A percentile compares a stretch with the other conserved stretches of the same genome.
Conservation (phyloP, 495 filamentous ascomycete species). For the Xylaria flabelliformis region DNA sequence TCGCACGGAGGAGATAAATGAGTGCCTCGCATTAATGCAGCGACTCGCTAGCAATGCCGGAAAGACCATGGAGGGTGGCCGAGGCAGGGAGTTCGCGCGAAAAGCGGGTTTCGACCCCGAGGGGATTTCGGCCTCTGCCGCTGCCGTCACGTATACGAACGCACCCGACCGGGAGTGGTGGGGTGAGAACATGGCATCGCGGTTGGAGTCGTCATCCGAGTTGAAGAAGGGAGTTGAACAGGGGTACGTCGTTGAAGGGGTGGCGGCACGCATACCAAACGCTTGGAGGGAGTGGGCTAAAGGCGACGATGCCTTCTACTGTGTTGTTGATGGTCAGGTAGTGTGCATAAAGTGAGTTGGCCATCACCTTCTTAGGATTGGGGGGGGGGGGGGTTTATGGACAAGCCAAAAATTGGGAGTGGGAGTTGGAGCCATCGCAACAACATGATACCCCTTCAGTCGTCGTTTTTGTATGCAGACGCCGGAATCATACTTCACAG, state of each 20-base stretch:
- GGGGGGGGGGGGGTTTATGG: not conserved
- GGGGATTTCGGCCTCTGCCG: constrained; percentile 22
- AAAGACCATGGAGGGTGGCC: constrained; percentile 12
- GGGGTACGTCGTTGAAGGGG: constrained; percentile 41
- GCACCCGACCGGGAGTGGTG: constrained; percentile 10
- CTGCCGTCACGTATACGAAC: constrained; percentile 23
- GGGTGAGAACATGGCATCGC: constrained; percentile 21
- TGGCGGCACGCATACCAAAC: constrained; percentile 47
- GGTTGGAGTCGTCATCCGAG: constrained; percentile 4
- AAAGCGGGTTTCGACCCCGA: constrained; percentile 17
- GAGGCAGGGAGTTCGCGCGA: constrained; percentile 21
- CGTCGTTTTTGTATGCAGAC: no score
- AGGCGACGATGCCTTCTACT: constrained; percentile 39
- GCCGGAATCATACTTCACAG: no score
- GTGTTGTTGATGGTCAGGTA: constrained; percentile 13
- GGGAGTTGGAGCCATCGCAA: not conserved
- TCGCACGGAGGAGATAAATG: not conserved
- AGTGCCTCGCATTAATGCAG: constrained; percentile 5
- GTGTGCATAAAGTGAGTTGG: constrained; percentile 13
- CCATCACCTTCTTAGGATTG: not conserved
- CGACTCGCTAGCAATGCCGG: constrained; percentile 1
- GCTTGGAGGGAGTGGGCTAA: constrained; percentile 51
- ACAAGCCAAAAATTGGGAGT: not conserved
- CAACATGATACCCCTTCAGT: no score
- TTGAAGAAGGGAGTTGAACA: constrained; percentile 40